Evolutionary conservation across 1,284 basidiomycete species (phyloP), one percentile per base, ranked within the genome.

Genomic region (Naganishia albida): DNA sequence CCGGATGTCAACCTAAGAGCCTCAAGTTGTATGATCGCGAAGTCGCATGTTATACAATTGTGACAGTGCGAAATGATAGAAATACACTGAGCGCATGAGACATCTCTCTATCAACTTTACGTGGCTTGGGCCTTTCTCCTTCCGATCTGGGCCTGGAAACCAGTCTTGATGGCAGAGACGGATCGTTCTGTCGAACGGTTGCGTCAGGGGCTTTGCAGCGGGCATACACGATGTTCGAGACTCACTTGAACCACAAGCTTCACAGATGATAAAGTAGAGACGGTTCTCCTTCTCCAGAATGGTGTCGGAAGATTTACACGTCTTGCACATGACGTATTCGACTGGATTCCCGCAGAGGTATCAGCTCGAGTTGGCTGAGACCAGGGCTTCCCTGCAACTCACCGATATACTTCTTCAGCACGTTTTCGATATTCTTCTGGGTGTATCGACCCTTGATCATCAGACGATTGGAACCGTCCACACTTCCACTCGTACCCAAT

Each of bases 271-370:
- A 84, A 99, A 99, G 85, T 95, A 98, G 76, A 99, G 92, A 81
- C 95, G 91, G 81, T 98, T 97, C 82, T 98, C 93, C 81, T 98
- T 98, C 54, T 89, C 89, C 53, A 99, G 85, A 23, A 95, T 85
- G 6, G 95, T 99, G 78, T 98, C 94, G 59, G 93, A 92, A 3
- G 94, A 97, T 82, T 97, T 98, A 86, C 95, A 99, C 44, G 95
- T 99, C 82, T 97, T 96, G 87, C 95, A 99, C 48, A 93, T 97
- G 66, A 99, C 96, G 81, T 99, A 99, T 82, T 99, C 95, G 72
- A 95, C 94, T 94, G 43, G 30, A 65, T 49, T 43, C 46, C 53
- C 51, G 16, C 30, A 18, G n/a, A 7, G 23, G 16, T 50, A 54
- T 30, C 46, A 56, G 52, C 42, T 67, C 38, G 46, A 54, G 15